Base-by-base conservation (phyloP, 2,329 filamentous ascomycete genomes). In the Stemphylium vesicarium region DNA sequence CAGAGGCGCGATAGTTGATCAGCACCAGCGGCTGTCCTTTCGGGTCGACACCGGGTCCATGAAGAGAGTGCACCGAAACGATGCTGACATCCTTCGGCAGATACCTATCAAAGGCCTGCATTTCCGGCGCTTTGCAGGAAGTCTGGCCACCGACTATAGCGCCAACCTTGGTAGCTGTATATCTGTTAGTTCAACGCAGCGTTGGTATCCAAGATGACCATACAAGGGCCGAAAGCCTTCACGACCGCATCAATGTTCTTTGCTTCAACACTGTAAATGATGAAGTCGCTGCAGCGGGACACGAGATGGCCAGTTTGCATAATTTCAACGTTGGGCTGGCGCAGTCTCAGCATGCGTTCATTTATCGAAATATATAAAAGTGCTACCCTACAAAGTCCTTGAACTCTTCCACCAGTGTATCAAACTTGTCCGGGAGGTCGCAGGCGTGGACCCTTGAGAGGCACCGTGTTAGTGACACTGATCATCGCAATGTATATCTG, bases 201-300 rank as follows among this genome's bases (percentile, higher is more conserved):
- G 16, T 22, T 40, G 41, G 45, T 33, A 38, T 18, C 38, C 39
- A 36, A 54, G 50, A 53, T 48, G 77, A 26, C 49, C 88, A 81
- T 92, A 96, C 92, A 97, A 68, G 94, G 94, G 62, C 93, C 95
- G 77, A 92, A 99, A 69, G 89, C 82, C 60, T 88, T 89, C 70
- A 97, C 95, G 68, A 97, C 91, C 64, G 84, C 85, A 74, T 92
- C 90, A 76, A 99, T 96, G 63, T 88, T 85, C 68, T 92, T 92
- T 59, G 95, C 95, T 79, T 98, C 94, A 77, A 99, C 95, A 78
- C 90, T 96, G 84, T 99, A 99, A 75, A 99, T 92, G 79, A 97
- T 96, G 78, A 93, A 98, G 83, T 98, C 94, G 88, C 93, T 97
- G 77, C 88, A 88, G 79, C 95, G 88, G 68, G 95, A 97, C 69